These are phyloP conservation scores for Drechslerella coelobrocha DNA, from an alignment of 2,329 filamentous ascomycete species.

Conservation along the genomic window DNA sequence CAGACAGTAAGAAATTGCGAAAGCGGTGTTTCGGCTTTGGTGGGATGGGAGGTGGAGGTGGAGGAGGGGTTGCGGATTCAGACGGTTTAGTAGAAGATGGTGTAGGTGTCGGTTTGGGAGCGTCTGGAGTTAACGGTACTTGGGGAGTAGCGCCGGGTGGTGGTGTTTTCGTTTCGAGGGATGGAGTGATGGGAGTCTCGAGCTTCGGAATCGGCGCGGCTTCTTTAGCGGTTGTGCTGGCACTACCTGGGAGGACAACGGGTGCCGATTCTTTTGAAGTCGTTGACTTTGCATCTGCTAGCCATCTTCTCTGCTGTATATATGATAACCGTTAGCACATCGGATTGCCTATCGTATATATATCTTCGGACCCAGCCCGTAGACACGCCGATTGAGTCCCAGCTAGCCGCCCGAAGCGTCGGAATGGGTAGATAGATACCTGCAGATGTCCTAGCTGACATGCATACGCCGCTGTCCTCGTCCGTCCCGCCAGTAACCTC, in stretches of 20 bases:
- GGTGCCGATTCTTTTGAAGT: constrained; percentile 35
- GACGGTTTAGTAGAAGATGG: constrained; percentile 56
- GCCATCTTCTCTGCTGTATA: constrained; percentile 47
- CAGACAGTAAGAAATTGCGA: constrained; percentile 76
- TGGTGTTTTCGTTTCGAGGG: constrained; percentile 56
- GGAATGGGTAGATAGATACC: constrained; percentile 15
- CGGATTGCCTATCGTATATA: neutral
- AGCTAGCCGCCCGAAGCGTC: neutral
- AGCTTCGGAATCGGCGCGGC: constrained; percentile 50
- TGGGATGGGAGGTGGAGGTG: constrained; percentile 60
- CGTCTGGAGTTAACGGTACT: constrained; percentile 61
- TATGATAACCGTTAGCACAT: constrained; percentile 21
- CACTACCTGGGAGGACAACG: constrained; percentile 53
- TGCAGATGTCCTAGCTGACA: constrained; percentile 39
- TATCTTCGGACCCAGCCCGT: neutral
- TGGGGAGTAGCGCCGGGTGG: constrained; percentile 61
- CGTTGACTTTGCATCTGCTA: constrained; percentile 31
- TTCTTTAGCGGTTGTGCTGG: constrained; percentile 56
- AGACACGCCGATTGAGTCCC: neutral
- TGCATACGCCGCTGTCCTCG: constrained; percentile 19
- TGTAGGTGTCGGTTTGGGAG: neutral
- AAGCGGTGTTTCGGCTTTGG: constrained; percentile 75
- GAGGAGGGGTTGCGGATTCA: constrained; percentile 61
- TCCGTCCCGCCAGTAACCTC: constrained; percentile 25
- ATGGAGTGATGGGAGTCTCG: constrained; percentile 53